phyloP scores from a whole-genome alignment of 306 rosid genomes.

The Corylus heterophylla region DNA sequence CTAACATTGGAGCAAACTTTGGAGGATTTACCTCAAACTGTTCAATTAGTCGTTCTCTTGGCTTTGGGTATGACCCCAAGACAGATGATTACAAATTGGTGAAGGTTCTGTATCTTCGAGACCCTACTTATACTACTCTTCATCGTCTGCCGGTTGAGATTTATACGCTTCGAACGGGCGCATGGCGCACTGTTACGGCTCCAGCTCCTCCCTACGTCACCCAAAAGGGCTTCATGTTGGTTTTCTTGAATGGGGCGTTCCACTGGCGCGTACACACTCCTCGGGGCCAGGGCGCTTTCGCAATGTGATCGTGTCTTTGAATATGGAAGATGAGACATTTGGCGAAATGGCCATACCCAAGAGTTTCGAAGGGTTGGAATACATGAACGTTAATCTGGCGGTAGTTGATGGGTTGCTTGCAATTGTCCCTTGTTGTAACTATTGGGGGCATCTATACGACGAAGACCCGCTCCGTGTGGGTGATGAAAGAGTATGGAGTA shows the following conservation, averaged over 20 bases:
- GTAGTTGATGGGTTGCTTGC: background rate
- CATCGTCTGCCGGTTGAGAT: background rate
- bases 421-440: background rate
- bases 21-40: background rate
- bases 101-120: too few species aligned
- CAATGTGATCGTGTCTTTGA: background rate
- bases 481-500: conserved; percentile 3
- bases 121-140: background rate
- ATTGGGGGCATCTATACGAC: too few species aligned
- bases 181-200: background rate
- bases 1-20: background rate
- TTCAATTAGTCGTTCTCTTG: background rate
- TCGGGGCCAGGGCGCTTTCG: background rate
- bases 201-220: background rate
- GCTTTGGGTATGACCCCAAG: background rate
- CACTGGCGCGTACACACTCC: background rate
- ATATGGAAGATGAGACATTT: background rate
- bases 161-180: background rate
- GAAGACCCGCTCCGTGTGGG: background rate
- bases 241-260: background rate
- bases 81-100: background rate
- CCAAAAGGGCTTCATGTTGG: background rate
- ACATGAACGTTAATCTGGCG: background rate
- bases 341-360: background rate
- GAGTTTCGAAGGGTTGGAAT: background rate